Evolutionary conservation across 2,329 filamentous ascomycete genomes (phyloP), one percentile per base, ranked within the genome.

Genomic region (Epichloe typhina): DNA sequence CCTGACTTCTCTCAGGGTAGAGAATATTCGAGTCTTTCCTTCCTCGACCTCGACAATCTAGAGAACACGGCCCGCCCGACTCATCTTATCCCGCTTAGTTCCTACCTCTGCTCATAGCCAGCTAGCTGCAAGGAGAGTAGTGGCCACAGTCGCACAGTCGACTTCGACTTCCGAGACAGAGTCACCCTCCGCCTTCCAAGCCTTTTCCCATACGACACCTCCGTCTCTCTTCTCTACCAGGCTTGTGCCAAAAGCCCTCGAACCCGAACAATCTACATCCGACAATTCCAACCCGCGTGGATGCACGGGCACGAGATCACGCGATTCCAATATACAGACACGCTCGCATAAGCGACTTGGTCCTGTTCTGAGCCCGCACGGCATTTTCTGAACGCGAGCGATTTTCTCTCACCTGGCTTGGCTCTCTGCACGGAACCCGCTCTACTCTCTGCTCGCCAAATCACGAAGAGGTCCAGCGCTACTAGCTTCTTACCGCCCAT

Each of bases 91-190:
- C 26, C 13, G 5, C 21, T 43, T 41, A 36, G 21, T 39, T 49
- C 48, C 48, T 39, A 35, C 48, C 42, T 13, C 42, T 46, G 33
- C 17, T 15, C 9, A 21, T 38, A 7, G 37, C 41, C 15, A 17
- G 33, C 7, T 13, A 17, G 23, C 21, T 35, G 31, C 13, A 17
- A 21, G 13, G 35, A 33, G 35, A 42, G 46, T 35, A 42, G 46
- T 35, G 42, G 41, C 40, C 46, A 37, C 26, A 37, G 41, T 26
- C 46, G 41, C 46, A 37, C 26, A 37, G 41, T 26, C 46, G 36
- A 46, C n/a, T 40, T 26, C 46, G 41, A 39, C 37, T 37, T 48
- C 50, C 50, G 49, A 50, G 43, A 47, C 49, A 46, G 35, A 23
- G 5, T 15, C 31, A 19, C 26, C 17, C 13, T 7, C 38, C 47